Base-by-base conservation (phyloP, 2,329 filamentous ascomycete species). In the Diaporthe ilicicola region DNA sequence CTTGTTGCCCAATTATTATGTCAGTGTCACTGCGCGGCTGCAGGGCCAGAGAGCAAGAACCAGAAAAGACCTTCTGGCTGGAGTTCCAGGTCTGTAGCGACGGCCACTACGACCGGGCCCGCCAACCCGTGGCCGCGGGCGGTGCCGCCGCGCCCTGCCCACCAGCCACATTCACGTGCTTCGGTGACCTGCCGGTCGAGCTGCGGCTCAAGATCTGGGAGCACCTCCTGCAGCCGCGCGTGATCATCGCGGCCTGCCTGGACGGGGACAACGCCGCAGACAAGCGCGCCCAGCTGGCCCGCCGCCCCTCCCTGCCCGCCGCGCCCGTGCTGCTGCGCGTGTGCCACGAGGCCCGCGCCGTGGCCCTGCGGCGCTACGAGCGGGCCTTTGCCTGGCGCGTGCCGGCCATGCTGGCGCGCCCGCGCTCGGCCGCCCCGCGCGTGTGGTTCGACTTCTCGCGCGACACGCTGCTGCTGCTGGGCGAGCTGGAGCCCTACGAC, bases 201-300 rank as follows among this genome's bases (percentile, higher is more conserved):
- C 80, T 87, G 67, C 84, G 86, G 59, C 78, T 86, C 67, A 81
- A 82, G 76, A 80, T 87, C 73, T 87, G 85, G 85, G 79, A 81
- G 68, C 78, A 76, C 62, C 76, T 85, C 56, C 76, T 86, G 62
- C 80, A 79, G 72, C 85, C 84, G 34, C 84, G 85, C 70, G 80
- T 87, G 72, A 75, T 86, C 53, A 77, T 82, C 9, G 80, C 81
- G 32, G 82, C 83, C 69, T 86, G 85, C 75, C 76, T 84, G 72
- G 77, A 81, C 70, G 77, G 77, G 50, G 77, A 77, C 24, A 53
- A 68, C 70, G 70, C 76, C 53, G 73, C 74, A 12, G 70, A 75
- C 51, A 78, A 80, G 53, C 77, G 77, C 19, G 51, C 65, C 5
- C 71, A 75, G 69, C 73, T 76, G 32, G 56, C 73, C 37, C 67